A percentile compares a stretch with the other conserved stretches of the same genome.
Conservation (phyloP, 306 rosid species). For the Erythrophleum fordii region DNA sequence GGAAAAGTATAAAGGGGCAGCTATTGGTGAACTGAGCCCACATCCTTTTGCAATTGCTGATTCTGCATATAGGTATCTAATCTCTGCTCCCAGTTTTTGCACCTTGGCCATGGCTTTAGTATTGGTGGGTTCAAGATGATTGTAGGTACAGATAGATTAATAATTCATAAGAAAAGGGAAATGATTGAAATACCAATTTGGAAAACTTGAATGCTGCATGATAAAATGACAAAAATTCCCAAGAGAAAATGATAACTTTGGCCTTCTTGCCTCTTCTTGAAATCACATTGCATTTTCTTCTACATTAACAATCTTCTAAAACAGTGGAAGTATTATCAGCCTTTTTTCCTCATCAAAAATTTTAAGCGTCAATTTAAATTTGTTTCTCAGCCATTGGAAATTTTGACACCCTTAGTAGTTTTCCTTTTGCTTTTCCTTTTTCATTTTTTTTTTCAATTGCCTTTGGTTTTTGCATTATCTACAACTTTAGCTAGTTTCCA, state of each 20-base stretch:
- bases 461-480: not conserved
- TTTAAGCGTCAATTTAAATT: not conserved
- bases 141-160: not conserved
- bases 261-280: slow-evolving; percentile 1
- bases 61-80: slow-evolving; percentile 88
- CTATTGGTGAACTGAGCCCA: slow-evolving; percentile 90
- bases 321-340: not conserved
- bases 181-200: not conserved
- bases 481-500: not conserved
- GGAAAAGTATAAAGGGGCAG: slow-evolving; percentile 74
- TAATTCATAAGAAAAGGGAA: not conserved
- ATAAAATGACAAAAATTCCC: not conserved
- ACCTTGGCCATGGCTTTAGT: not conserved
- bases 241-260: not conserved
- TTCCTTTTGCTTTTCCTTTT: not conserved
- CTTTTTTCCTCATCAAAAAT: not conserved
- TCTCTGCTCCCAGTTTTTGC: slow-evolving; percentile 26
- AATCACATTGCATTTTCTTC: slow-evolving; percentile 1
- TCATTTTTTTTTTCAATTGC: no score
- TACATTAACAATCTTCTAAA: not conserved
- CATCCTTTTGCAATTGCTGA: slow-evolving; percentile 99
- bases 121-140: slow-evolving; percentile 9
- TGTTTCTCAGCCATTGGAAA: not conserved
- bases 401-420: not conserved
- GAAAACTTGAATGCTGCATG: not conserved